phyloP scores from a whole-genome alignment of 306 rosid genomes.

The Corylus americana region DNA sequence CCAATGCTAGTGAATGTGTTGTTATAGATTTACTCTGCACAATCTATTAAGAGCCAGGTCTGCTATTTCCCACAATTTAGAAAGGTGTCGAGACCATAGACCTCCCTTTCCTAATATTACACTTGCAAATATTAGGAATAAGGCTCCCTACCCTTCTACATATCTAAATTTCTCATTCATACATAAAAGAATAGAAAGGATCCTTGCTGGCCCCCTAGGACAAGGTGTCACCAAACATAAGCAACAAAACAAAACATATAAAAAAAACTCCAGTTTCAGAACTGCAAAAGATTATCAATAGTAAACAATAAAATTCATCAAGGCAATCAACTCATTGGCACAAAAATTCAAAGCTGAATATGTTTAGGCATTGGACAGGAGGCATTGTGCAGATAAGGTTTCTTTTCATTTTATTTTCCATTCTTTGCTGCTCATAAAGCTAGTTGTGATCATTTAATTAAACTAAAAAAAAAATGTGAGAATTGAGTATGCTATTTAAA shows the following conservation, averaged over 20 bases:
- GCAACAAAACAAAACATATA: background rate
- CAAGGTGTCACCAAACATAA: background rate
- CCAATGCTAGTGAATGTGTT: background rate
- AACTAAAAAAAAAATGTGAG: too few relatives aligned
- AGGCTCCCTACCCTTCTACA: background rate
- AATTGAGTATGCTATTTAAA: too few relatives aligned
- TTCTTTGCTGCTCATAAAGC: background rate
- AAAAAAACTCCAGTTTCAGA: background rate
- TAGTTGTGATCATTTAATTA: too few relatives aligned
- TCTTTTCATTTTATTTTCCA: background rate
- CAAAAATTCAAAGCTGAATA: background rate
- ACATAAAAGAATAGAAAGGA: background rate
- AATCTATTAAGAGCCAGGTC: background rate
- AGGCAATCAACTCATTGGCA: background rate
- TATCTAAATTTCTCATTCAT: background rate
- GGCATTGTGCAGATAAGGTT: background rate
- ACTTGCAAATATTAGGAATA: background rate
- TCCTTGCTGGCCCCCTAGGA: background rate
- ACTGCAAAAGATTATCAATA: background rate
- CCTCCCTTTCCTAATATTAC: too few relatives aligned
- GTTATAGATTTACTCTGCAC: background rate
- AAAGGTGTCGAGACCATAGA: background rate
- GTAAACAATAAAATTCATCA: background rate
- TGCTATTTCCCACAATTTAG: background rate
- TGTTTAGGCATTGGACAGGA: background rate